Base-by-base conservation (phyloP, 306 rosid genomes). In the Glycine latifolia region DNA sequence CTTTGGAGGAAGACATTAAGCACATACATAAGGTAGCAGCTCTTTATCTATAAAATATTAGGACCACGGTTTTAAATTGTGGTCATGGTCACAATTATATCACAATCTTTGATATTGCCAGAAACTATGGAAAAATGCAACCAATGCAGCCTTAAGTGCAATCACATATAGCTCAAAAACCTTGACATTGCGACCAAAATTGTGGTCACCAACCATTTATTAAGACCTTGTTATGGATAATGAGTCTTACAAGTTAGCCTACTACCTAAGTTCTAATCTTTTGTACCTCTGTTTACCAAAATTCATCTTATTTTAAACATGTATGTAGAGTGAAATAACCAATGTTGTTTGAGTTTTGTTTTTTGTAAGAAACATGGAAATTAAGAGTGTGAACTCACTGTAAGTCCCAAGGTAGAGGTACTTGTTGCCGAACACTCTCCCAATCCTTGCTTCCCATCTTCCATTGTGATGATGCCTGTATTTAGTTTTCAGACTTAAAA, bases 391-490 rank as follows among this genome's bases (percentile, higher is more conserved):
- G 80, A 73, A 84, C 97, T 89, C 80, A 92, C 98, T 48, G 81
- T 95, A 91, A 76, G 98, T 91, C 60, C 94, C 98, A 61, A 95
- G 98, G 89, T 95, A 91, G 70, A 95, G 97, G 83, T 95, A 95
- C 82, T 92, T 95, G 95, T 95, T 92, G 55, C 97, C 98, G 62
- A 91, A 92, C 81, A 92, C 98, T 88, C 98, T 88, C 44, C 97
- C 97, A 37, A 92, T 95, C 85, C 97, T 89, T 83, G 98, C 98
- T 82, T 95, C 97, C 97, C 98, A 95, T 90, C 97, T 92, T 48
- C 97, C 97, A 79, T 92, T 95, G 74, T 95, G 97, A 87, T 94
- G 98, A 75, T 91, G 98, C 87, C 98, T 94, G 86, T 75, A 74
- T 8, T 52, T 10, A 50, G 1, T 39, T 78, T 71, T 52, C 83